Conservation (phyloP, 2,329 filamentous ascomycete species). For the Lecanoromycetidae sp. region DNA sequence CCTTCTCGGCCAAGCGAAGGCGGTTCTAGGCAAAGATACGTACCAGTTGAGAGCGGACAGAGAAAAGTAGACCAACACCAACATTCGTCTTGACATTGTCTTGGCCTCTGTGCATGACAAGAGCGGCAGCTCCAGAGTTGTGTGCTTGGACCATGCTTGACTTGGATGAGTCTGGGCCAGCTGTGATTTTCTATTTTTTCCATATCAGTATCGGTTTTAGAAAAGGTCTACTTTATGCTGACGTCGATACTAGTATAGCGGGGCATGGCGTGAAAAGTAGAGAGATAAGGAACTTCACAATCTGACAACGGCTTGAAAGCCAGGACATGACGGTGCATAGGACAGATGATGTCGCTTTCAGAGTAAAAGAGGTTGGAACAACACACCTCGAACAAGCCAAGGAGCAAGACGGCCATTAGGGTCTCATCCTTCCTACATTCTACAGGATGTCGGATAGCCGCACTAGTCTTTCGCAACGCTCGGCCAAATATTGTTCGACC, state of each 20-base stretch:
- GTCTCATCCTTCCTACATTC: conserved; percentile 18
- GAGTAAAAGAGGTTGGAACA: not conserved
- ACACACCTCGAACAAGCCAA: conserved; percentile 23
- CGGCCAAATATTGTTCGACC: conserved; percentile 12
- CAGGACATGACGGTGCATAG: not conserved
- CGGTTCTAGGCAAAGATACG: not conserved
- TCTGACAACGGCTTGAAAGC: no score
- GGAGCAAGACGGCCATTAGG: conserved; percentile 16
- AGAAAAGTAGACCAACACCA: conserved; percentile 17
- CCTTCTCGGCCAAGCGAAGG: not conserved
- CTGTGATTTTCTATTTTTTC: conserved; percentile 4
- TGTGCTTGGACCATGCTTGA: conserved; percentile 9
- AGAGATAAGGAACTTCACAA: no score
- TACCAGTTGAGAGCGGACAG: conserved; percentile 19
- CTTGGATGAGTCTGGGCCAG: not conserved
- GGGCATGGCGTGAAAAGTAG: no score
- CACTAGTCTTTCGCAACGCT: conserved; percentile 12
- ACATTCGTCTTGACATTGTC: conserved; percentile 14
- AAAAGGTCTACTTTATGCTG: not conserved
- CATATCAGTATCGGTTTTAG: not conserved
- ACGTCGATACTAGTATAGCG: no score
- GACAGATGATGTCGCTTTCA: not conserved
- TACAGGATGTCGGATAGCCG: conserved; percentile 14
- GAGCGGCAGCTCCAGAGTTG: conserved; percentile 16
- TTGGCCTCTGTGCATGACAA: conserved; percentile 18